A percentile compares a stretch with the other conserved stretches of the same genome.
These are phyloP conservation scores for apple (Malus domestica) DNA, from an alignment of 306 rosid species.

Conservation along the genomic window DNA sequence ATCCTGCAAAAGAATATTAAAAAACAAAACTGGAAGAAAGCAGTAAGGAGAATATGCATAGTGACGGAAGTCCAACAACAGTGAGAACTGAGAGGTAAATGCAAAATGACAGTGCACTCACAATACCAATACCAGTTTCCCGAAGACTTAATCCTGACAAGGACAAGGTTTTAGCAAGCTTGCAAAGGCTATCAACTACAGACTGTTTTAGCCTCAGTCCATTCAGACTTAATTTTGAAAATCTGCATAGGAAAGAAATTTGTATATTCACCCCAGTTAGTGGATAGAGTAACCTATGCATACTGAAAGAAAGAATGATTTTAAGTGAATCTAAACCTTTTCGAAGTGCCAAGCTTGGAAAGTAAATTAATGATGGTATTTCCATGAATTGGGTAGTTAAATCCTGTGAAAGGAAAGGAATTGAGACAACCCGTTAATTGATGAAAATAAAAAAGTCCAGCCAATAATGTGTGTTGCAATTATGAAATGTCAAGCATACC, in stretches of 20 bases:
- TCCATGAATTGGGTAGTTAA: slow-evolving; percentile 25
- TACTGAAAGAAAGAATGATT: no score
- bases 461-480: not conserved
- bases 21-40: slow-evolving; percentile 13
- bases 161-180: slow-evolving; percentile 47
- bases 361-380: slow-evolving; percentile 54
- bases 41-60: slow-evolving; percentile 14
- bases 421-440: no score
- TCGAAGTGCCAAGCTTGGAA: no score
- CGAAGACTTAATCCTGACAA: slow-evolving; percentile 68
- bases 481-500: slow-evolving; percentile 37
- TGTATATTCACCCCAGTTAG: no score
- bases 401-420: no score
- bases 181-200: slow-evolving; percentile 65
- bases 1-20: slow-evolving; percentile 45
- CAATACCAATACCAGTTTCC: slow-evolving; percentile 74
- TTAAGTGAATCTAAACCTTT: slow-evolving; percentile 5
- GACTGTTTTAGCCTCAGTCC: slow-evolving; percentile 81
- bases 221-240: slow-evolving; percentile 61
- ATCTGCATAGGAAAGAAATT: not conserved
- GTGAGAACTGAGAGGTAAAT: not conserved
- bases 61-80: slow-evolving; percentile 1
- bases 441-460: no score
- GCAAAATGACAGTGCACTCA: slow-evolving; percentile 36
- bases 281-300: no score